Conservation (phyloP, 75 land plant genomes). For the Pinus taeda region DNA sequence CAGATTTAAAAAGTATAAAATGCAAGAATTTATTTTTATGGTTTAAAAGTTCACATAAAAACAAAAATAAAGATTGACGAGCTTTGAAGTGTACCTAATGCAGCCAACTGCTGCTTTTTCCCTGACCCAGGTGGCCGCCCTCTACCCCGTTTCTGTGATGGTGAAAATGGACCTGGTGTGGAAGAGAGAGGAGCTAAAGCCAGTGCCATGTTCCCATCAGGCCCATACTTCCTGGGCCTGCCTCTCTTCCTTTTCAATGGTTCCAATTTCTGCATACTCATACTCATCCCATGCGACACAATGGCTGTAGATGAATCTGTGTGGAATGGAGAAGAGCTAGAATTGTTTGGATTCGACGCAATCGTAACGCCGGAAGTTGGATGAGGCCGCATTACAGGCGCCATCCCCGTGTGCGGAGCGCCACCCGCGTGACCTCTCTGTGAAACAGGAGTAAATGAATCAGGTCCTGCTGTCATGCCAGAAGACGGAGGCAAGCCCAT, state of each 20-base stretch:
- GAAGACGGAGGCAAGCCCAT: conserved; percentile 25
- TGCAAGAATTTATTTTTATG: too few species aligned
- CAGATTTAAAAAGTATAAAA: too few species aligned
- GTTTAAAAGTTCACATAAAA: too few species aligned
- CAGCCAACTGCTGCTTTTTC: conserved; percentile 40
- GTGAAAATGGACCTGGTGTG: conserved; percentile 2
- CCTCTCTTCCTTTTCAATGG: conserved; percentile 72
- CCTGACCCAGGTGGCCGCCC: conserved; percentile 50
- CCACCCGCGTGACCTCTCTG: conserved; percentile 24
- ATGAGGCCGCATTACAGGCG: conserved; percentile 23
- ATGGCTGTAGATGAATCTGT: conserved; percentile 21
- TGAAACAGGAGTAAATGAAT: conserved; percentile 9
- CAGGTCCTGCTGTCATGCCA: conserved; percentile 28
- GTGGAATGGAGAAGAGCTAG: conserved; percentile 17
- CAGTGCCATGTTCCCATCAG: conserved; percentile 36
- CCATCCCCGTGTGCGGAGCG: conserved; percentile 5
- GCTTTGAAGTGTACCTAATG: conserved; percentile 23
- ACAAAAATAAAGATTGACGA: neutral
- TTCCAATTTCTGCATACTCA: conserved; percentile 22
- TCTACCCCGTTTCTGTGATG: conserved; percentile 22
- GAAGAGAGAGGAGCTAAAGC: conserved; percentile 31
- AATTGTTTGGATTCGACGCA: conserved; percentile 19
- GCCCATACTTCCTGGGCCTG: conserved; percentile 71
- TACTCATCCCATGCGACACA: conserved; percentile 16
- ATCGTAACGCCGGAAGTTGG: conserved; percentile 12